A percentile compares a stretch with the other conserved stretches of the same genome.
phyloP scores from a whole-genome alignment of 192 early-diverging fungal species.

The Podila minutissima region DNA sequence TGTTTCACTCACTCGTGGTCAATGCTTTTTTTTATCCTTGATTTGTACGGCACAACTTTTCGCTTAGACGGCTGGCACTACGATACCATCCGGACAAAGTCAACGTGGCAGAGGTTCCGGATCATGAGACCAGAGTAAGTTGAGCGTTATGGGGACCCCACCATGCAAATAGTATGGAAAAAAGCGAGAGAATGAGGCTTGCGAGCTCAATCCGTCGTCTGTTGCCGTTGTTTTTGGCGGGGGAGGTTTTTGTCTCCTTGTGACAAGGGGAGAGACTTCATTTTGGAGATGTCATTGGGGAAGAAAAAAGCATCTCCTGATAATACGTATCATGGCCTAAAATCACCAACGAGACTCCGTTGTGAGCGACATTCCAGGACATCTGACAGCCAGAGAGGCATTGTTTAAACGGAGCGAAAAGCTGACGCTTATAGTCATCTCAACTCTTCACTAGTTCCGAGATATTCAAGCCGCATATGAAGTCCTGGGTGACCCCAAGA shows the following conservation, averaged over 20 bases:
- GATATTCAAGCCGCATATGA: slow-evolving; percentile 25
- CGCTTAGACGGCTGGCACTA: slow-evolving; percentile 9
- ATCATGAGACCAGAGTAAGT: slow-evolving; percentile 19
- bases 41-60: not conserved
- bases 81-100: slow-evolving; percentile 23
- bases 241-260: too few relatives aligned
- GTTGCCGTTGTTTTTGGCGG: not conserved
- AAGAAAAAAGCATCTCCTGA: too few relatives aligned
- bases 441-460: slow-evolving; percentile 7
- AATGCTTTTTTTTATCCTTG: not conserved
- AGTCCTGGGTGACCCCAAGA: slow-evolving; percentile 69
- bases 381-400: not conserved
- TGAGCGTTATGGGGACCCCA: not conserved
- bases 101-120: slow-evolving; percentile 13
- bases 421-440: not conserved
- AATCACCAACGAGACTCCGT: too few relatives aligned
- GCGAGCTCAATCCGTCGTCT: not conserved
- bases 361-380: too few relatives aligned
- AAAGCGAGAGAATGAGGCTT: not conserved
- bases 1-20: not conserved
- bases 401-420: not conserved
- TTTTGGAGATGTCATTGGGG: too few relatives aligned
- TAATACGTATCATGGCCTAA: too few relatives aligned
- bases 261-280: too few relatives aligned
- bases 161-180: too few relatives aligned